These are phyloP conservation scores for Hibiscus mutabilis DNA, from an alignment of 345 rosid species.

Conservation along the genomic window DNA sequence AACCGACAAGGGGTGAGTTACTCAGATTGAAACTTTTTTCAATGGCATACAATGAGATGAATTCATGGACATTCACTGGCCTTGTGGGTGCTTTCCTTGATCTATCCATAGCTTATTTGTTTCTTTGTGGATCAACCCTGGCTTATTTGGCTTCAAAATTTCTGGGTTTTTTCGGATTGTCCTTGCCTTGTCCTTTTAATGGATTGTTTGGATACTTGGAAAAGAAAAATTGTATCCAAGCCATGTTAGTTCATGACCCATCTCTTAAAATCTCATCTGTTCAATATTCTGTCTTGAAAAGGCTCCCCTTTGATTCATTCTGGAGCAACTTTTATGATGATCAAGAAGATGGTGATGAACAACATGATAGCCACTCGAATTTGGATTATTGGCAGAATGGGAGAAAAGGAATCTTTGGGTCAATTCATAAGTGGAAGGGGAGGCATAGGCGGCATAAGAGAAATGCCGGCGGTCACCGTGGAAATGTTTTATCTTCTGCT, in stretches of 20 bases:
- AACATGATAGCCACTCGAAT: background rate
- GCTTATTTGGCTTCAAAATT: slow-evolving; percentile 43
- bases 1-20: slow-evolving; percentile 6
- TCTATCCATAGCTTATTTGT: slow-evolving; percentile 37
- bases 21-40: background rate
- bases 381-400: slow-evolving; percentile 8
- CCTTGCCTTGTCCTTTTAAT: slow-evolving; percentile 56
- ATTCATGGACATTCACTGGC: slow-evolving; percentile 46
- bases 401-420: slow-evolving; percentile 25
- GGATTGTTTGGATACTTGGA: slow-evolving; percentile 35
- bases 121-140: slow-evolving; percentile 44
- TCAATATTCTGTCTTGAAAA: slow-evolving; percentile 29
- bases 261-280: slow-evolving; percentile 36
- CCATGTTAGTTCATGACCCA: slow-evolving; percentile 29
- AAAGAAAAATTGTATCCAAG: slow-evolving; percentile 39
- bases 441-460: slow-evolving; percentile 37
- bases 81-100: slow-evolving; percentile 59
- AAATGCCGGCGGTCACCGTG: slow-evolving; percentile 13
- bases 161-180: slow-evolving; percentile 43
- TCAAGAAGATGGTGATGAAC: background rate
- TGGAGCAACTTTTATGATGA: slow-evolving; percentile 17
- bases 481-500: slow-evolving; percentile 25
- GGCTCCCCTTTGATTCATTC: slow-evolving; percentile 43
- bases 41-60: slow-evolving; percentile 41
- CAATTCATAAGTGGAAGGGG: slow-evolving; percentile 15